Evolutionary conservation across 306 rosid genomes (phyloP), one percentile per base, ranked within the genome.

Genomic region (Benincasa hispida): DNA sequence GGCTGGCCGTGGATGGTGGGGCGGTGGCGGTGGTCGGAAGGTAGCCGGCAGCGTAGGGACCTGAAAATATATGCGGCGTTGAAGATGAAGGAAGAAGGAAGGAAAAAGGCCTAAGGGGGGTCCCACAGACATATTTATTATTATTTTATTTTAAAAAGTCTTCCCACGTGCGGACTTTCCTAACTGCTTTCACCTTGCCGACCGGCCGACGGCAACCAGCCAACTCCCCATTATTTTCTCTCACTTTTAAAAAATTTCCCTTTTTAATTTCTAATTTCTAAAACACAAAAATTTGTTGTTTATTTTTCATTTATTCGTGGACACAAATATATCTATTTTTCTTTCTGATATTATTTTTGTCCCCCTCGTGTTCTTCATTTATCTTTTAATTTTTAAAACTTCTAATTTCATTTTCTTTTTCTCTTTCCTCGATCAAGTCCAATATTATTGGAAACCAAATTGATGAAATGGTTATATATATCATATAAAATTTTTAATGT

Each of bases 11-110:
- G 27, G 2, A 42, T 6, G 13, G 58, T 69, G 75, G 75, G 56
- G 56, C 51, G 75, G 75, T 70, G 45, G 75, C 37, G 75, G 75
- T 45, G 75, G 75, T 70, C 75, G 56, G 75, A 70, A 4, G 75
- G 56, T 70, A 17, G 75, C 75, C 57, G 75, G 75, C 75, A 70
- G 57, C 37, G 57, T 25, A 1, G 75, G 75, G 75, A 45, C 75
- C 22, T 47, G 24, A 10, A 47, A 27, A 48, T 27, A 47, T 70
- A 27, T 70, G 76, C 76, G 76, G 76, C 76, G 35, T 41, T 15
- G 65, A 25, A 58, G 30, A 10, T 5, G 32, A 25, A 58, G 8
- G 8, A 59, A 27, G 35, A 12, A 59, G 11, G 65, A 18, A 50
- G 17, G 51, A 3, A 45, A 5, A 5, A 0, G n/a, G n/a, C 8